Evolutionary conservation across 768 basidiomycete species (phyloP), one percentile per base, ranked within the genome.

Genomic region (Xanthoconium stramineum): DNA sequence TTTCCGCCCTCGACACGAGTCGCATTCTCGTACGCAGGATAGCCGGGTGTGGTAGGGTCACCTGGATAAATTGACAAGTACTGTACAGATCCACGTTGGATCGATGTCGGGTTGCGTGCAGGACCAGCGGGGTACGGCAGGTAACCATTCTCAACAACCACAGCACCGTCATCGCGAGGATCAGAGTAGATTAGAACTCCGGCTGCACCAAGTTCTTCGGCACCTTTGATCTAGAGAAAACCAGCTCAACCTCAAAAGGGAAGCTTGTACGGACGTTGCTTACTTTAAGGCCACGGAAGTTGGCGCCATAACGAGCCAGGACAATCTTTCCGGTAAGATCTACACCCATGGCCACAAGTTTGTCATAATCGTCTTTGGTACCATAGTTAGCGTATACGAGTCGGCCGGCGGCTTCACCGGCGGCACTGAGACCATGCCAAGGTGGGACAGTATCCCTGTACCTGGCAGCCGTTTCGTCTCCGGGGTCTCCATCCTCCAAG

Each of bases 281-380:
- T 46, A 88, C 86, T 79, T 94, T 97, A 19, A 98, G 77, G 12
- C 95, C 95, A 60, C 95, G 85, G 76, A 90, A 91, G 53, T 81
- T 78, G 13, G 70, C 75, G 15, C 88, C 89, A 68, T 94, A 96
- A 47, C 92, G 85, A 19, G 81, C 78, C 32, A 97, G 75, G 33
- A 88, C 87, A 53, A 97, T 84, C 60, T 86, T 88, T 43, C 86
- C 91, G 1, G 80, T 85, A 57, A 95, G 74, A 64, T 93, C 78
- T 43, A 85, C 78, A 6, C 93, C 94, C 70, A 74, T 65, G 12
- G 72, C 75, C 29, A 81, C 76, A 13, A 96, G 82, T 29, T 80
- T 75, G 35, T 83, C 83, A 57, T 80, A 88, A 62, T 89, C 88
- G 52, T 83, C 79, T 71, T 88, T 86, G 6, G 76, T 75, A 4